A percentile compares a stretch with the other conserved stretches of the same genome.
phyloP scores from a whole-genome alignment of 208 protist species.

The Tritrichomonas musculus region DNA sequence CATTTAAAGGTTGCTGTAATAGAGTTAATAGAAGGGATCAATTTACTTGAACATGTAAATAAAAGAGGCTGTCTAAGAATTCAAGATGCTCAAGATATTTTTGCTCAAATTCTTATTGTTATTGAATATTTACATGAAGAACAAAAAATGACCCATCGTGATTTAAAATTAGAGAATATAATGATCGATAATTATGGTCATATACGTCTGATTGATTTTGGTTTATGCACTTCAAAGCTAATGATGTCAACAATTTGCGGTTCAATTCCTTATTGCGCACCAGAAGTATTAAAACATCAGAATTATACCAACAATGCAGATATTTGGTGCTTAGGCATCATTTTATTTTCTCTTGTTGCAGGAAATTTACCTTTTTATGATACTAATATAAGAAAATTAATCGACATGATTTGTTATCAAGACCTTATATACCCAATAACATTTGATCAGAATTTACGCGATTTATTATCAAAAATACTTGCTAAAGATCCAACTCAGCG shows the following conservation, averaged over 20 bases:
- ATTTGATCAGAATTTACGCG: no score
- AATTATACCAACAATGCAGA: background rate
- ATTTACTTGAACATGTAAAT: background rate
- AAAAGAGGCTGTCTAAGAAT: background rate
- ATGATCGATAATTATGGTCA: background rate
- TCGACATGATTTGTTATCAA: no score
- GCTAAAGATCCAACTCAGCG: no score
- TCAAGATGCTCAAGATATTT: background rate
- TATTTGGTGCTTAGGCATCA: background rate
- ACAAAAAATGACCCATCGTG: background rate
- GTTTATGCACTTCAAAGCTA: background rate
- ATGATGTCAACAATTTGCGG: background rate
- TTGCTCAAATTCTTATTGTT: background rate
- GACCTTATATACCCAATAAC: no score
- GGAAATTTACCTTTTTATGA: background rate
- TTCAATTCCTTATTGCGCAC: background rate
- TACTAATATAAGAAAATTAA: background rate
- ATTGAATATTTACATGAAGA: background rate
- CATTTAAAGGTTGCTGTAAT: background rate
- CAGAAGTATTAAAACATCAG: background rate
- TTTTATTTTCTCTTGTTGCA: background rate
- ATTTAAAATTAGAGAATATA: background rate
- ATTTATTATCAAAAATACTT: no score
- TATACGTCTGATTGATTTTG: background rate
- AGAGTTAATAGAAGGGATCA: background rate